These are phyloP conservation scores for Neurospora sp. DNA, from an alignment of 495 filamentous ascomycete species.

Conservation along the genomic window DNA sequence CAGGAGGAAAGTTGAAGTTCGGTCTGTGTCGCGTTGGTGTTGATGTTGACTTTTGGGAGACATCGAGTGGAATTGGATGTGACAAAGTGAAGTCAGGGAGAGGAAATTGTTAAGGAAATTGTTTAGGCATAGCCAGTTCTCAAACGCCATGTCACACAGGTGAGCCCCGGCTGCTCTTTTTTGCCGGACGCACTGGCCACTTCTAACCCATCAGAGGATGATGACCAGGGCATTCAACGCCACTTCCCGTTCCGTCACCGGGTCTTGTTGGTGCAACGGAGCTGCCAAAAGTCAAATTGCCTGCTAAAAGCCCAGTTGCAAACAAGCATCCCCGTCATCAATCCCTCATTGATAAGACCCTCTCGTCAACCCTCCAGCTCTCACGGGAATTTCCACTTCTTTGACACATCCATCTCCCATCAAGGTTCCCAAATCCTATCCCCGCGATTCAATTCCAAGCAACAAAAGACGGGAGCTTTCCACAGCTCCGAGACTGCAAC, in stretches of 20 bases:
- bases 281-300: background rate
- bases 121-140: background rate
- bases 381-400: background rate
- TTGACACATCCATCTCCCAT: background rate
- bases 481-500: background rate
- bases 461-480: background rate
- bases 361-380: background rate
- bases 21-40: background rate
- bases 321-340: background rate
- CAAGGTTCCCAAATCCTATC: background rate
- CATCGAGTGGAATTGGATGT: background rate
- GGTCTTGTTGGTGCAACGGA: background rate
- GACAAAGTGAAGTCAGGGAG: background rate
- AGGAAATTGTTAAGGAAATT: background rate
- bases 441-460: background rate
- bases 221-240: background rate
- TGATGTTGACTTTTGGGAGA: background rate
- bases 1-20: background rate
- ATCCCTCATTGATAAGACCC: background rate
- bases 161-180: background rate
- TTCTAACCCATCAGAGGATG: background rate
- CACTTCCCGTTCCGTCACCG: background rate
- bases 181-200: background rate
- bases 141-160: background rate
- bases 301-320: background rate